Evolutionary conservation across 2,329 filamentous ascomycete species (phyloP).

Genomic region (Niveomyces coronatus): DNA sequence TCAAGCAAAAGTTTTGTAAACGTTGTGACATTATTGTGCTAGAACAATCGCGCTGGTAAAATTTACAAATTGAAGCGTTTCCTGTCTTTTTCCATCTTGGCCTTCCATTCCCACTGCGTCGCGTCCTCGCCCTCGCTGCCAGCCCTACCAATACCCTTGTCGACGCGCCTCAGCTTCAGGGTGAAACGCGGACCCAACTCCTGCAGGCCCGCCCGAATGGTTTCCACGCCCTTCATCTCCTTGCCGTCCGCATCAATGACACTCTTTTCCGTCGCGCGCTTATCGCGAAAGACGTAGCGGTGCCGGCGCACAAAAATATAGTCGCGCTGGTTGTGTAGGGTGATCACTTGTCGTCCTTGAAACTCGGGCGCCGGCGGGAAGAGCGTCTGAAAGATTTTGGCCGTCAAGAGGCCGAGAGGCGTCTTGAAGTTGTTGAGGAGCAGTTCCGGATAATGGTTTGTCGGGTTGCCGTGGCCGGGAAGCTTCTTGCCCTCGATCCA

Average conservation of each 20-base stretch:
- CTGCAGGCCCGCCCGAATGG: constrained; percentile 77
- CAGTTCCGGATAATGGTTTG: constrained; percentile 84
- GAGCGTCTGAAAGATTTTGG: constrained; percentile 58
- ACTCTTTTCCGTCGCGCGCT: constrained; percentile 75
- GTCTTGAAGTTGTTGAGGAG: constrained; percentile 92
- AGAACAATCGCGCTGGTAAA: too few species aligned
- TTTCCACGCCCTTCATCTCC: constrained; percentile 74
- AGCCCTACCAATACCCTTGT: constrained; percentile 70
- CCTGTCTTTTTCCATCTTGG: constrained; percentile 84
- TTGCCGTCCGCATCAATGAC: constrained; percentile 75
- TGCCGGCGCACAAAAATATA: constrained; percentile 91
- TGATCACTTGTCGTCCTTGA: constrained; percentile 79
- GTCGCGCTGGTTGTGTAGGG: constrained; percentile 88
- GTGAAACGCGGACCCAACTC: constrained; percentile 70
- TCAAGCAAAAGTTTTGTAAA: too few species aligned
- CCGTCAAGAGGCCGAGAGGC: constrained; percentile 77
- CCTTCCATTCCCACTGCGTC: constrained; percentile 94
- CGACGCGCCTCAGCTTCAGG: constrained; percentile 79
- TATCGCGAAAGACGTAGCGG: constrained; percentile 87
- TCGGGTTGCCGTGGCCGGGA: constrained; percentile 79
- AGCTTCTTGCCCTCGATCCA: constrained; percentile 84
- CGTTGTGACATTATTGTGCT: too few species aligned
- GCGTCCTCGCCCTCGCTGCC: constrained; percentile 61
- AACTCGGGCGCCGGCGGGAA: constrained; percentile 71
- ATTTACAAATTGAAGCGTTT: constrained; percentile 82